These are phyloP conservation scores for Ogataea paradorogensis DNA, from an alignment of 805 yeast species.

Conservation along the genomic window DNA sequence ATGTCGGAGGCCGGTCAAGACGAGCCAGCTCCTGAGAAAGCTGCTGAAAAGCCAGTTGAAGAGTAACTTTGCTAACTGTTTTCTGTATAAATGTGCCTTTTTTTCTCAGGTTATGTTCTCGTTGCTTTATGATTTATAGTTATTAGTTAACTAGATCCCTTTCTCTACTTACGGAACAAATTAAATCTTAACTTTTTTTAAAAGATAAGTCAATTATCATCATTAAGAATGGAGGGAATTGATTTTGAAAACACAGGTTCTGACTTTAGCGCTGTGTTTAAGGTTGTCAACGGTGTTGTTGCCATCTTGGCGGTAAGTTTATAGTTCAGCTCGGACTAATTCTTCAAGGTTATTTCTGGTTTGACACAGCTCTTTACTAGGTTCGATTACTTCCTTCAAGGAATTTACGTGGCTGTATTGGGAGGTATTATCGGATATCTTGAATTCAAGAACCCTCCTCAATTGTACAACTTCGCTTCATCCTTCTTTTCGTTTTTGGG, in stretches of 20 bases:
- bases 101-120: slow-evolving; percentile 17
- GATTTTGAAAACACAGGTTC: slow-evolving; percentile 43
- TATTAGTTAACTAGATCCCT: slow-evolving; percentile 23
- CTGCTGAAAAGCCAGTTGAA: slow-evolving; percentile 31
- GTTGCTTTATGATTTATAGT: slow-evolving; percentile 25
- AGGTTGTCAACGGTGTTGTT: slow-evolving; percentile 51
- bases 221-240: slow-evolving; percentile 33
- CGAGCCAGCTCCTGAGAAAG: slow-evolving; percentile 41
- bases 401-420: slow-evolving; percentile 53
- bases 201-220: slow-evolving; percentile 2
- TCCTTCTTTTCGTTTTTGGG: slow-evolving; percentile 72
- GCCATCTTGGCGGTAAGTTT: slow-evolving; percentile 52
- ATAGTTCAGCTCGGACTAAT: not conserved
- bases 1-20: slow-evolving; percentile 79
- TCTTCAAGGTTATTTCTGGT: slow-evolving; percentile 42
- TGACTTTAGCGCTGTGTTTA: slow-evolving; percentile 46
- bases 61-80: slow-evolving; percentile 24
- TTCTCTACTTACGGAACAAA: slow-evolving; percentile 10
- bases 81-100: slow-evolving; percentile 25
- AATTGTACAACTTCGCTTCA: slow-evolving; percentile 63
- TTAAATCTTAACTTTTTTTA: slow-evolving; percentile 6
- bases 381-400: slow-evolving; percentile 47
- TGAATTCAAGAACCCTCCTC: slow-evolving; percentile 49
- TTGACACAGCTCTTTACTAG: slow-evolving; percentile 45
- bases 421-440: slow-evolving; percentile 53